These are phyloP conservation scores for Haberlea rhodopensis DNA, from an alignment of 257 asterid species.

Conservation along the genomic window DNA sequence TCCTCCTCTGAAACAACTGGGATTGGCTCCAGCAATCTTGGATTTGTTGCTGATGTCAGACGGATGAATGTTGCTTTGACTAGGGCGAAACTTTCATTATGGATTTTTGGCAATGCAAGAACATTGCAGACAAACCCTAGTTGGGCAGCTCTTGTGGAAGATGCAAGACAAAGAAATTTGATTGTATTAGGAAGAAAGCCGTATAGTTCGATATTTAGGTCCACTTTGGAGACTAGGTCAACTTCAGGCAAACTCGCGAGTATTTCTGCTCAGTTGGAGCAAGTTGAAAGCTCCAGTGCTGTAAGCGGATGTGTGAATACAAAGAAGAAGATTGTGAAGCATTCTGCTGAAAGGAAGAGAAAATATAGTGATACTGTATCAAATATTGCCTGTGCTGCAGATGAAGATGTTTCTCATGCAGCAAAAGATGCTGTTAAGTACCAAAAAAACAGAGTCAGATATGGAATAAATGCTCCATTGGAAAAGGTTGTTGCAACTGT, in stretches of 20 bases:
- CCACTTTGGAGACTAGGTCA: conserved; percentile 29
- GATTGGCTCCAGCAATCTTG: conserved; percentile 52
- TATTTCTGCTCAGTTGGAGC: conserved; percentile 35
- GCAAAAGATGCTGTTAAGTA: conserved; percentile 32
- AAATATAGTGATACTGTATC: conserved; percentile 27
- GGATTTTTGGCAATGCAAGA: conserved; percentile 87
- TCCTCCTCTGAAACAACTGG: conserved; percentile 39
- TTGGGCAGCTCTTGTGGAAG: conserved; percentile 86
- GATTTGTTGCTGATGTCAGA: conserved; percentile 95
- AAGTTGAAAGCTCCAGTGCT: conserved; percentile 34
- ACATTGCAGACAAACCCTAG: conserved; percentile 65
- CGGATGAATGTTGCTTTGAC: conserved; percentile 99
- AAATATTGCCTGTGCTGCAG: conserved; percentile 22
- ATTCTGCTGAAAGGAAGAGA: conserved; percentile 47
- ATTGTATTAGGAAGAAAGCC: conserved; percentile 66
- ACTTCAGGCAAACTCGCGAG: conserved; percentile 36
- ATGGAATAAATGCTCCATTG: conserved; percentile 27
- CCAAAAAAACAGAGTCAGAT: conserved; percentile 33
- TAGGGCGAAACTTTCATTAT: conserved; percentile 79
- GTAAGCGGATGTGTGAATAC: conserved; percentile 27
- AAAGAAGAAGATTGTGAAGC: conserved; percentile 33
- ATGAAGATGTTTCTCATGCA: conserved; percentile 28
- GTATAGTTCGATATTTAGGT: conserved; percentile 48
- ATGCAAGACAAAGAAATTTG: conserved; percentile 69
- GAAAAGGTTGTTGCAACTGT: conserved; percentile 29